Evolutionary conservation across 1,284 basidiomycete species (phyloP), one percentile per base, ranked within the genome.

Genomic region (Vanrija sp.): DNA sequence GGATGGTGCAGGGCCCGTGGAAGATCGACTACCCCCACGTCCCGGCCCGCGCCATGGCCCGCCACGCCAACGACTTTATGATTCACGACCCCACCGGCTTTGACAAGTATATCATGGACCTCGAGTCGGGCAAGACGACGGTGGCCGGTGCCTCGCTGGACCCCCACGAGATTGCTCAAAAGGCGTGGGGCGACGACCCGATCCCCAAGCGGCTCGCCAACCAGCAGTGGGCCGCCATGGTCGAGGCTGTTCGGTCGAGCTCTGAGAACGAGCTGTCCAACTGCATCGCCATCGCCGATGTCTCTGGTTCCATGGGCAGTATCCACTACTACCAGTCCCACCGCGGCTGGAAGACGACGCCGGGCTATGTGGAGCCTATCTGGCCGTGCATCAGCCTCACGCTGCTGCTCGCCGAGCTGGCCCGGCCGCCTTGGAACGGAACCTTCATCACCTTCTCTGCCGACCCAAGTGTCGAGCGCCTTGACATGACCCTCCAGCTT

Each of bases 221-320:
- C 54, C 79, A 78, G 0, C 86, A 88, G 66, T 88, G 86, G 86
- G 78, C 79, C 51, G 74, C 82, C 0, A 75, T 87, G 27, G 72
- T 87, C 18, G 69, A 76, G 15, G 77, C 78, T 8, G 71, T 87
- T 9, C 73, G 77, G 14, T 81, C 82, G 38, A 76, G 80, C 0
- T 84, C 84, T 0, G 23, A 41, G 25, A 45, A 43, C 23, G 68
- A 73, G 10, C 62, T 88, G 38, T 79, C 84, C 0, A 85, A 83
- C 59, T 78, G 80, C 8, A 69, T 88, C n/a, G 85, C 85, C 0
- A 66, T 87, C 12, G 86, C 84, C 65, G 86, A 88, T 62, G 85
- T 87, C 14, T 86, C 84, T 0, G 85, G 84, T 0, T 85, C 84
- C 1, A 87, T 87, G 86, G 83, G 83, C 0, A 14, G 9, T 12